Base-by-base conservation (phyloP, 352 stramenopile genomes). In the Pythium coloratum region DNA sequence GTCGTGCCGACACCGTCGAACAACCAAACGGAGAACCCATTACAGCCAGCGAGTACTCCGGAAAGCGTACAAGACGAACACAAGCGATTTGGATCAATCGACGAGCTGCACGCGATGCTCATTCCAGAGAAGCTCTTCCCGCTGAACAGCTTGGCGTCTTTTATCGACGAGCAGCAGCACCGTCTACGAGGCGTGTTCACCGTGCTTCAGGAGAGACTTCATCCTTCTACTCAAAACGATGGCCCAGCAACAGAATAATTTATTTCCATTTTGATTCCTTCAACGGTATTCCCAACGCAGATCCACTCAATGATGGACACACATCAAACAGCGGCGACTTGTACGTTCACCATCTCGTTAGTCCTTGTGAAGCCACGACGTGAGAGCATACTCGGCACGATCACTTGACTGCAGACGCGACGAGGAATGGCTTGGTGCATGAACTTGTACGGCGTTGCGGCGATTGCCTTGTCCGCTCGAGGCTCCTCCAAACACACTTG, bases 341-440 rank as follows among this genome's bases (percentile, higher is more conserved):
- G 20, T 13, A 14, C 12, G 46, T 24, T 50, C 16, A 49, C 28
- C 9, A 14, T 8, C 16, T 56, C 30, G 64, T 33, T 65, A 47
- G n/a, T 63, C 67, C 64, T 89, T 86, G 54, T 74, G 76, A 59
- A 92, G 71, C 84, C 84, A 92, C 50, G 75, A 87, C 14, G 81
- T 91, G 36, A 92, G 71, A 9, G 76, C 76, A 62, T 84, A 90
- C 55, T 88, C 79, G 32, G 76, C 76, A 26, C 78, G 81, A 47
- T 84, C 80, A 33, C 30, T 30, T 1, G 62, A 44, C 10, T 7
- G 42, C 24, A 24, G 9, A 34, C 53, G 62, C 6, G 55, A 51
- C 9, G 20, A 54, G 18, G 46, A 50, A 50, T 50, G 42, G 42
- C 40, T 51, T 40, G 69, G 57, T 13, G 18, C 14, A 32, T 85